phyloP scores from a whole-genome alignment of 2,329 filamentous ascomycete genomes.

The Chalaropsis thielavioides region DNA sequence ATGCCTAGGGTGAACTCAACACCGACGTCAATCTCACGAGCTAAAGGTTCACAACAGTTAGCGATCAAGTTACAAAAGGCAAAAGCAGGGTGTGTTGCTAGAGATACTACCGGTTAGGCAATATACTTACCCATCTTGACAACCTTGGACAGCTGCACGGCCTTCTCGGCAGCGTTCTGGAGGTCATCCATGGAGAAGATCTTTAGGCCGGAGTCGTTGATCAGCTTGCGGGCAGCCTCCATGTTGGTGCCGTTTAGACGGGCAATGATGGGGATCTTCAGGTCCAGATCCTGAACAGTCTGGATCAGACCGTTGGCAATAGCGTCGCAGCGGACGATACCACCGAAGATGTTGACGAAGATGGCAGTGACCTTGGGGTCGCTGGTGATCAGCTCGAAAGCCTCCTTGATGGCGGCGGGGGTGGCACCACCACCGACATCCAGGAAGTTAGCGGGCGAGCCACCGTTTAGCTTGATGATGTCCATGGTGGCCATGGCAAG shows the following conservation, averaged over 20 bases:
- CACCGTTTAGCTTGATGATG: slow-evolving; percentile 99
- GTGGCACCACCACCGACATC: slow-evolving; percentile 97
- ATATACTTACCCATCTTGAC: slow-evolving; percentile 78
- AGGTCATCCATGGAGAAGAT: slow-evolving; percentile 99
- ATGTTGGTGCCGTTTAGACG: slow-evolving; percentile 97
- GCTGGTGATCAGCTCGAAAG: slow-evolving; percentile 96
- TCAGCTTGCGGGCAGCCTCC: slow-evolving; percentile 78
- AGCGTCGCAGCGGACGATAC: slow-evolving; percentile 94
- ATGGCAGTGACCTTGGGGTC: slow-evolving; percentile 97
- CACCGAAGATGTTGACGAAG: slow-evolving; percentile 99
- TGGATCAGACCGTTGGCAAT: slow-evolving; percentile 94
- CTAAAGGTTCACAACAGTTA: slow-evolving; percentile 29
- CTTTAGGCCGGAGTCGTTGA: slow-evolving; percentile 96
- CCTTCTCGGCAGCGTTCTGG: slow-evolving; percentile 92
- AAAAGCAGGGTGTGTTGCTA: not conserved
- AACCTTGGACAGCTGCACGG: slow-evolving; percentile 96
- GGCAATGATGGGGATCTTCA: slow-evolving; percentile 92
- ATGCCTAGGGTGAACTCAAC: slow-evolving; percentile 93
- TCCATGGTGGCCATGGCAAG: slow-evolving; percentile 99
- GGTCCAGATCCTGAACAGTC: slow-evolving; percentile 86
- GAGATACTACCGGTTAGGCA: slow-evolving; percentile 18
- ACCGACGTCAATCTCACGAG: slow-evolving; percentile 91
- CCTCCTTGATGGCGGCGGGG: slow-evolving; percentile 88
- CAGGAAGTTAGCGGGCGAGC: slow-evolving; percentile 92
- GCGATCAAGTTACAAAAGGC: slow-evolving; percentile 1